A percentile compares a stretch with the other conserved stretches of the same genome.
Evolutionary conservation across 2,329 filamentous ascomycete genomes (phyloP).

Genomic region (Fusarium keratoplasticum): DNA sequence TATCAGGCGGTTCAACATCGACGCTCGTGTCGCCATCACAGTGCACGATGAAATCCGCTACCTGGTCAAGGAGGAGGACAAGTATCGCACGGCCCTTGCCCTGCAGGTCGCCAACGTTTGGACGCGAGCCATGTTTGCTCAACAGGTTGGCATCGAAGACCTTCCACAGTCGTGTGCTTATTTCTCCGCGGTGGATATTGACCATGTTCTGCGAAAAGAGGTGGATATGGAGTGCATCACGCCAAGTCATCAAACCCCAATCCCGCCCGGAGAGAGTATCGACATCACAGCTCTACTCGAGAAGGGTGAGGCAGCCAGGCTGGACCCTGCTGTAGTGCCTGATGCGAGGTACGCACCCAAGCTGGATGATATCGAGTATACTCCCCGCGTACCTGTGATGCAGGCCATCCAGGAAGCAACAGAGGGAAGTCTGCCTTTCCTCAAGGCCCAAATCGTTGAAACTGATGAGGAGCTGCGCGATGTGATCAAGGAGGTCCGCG

Average conservation of each 20-base stretch:
- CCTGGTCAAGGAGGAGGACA: constrained; percentile 85
- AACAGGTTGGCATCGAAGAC: constrained; percentile 96
- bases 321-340: constrained; percentile 75
- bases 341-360: constrained; percentile 63
- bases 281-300: constrained; percentile 84
- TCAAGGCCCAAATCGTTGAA: constrained; percentile 85
- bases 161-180: constrained; percentile 94
- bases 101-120: constrained; percentile 94
- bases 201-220: constrained; percentile 95
- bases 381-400: constrained; percentile 83
- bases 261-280: constrained; percentile 86
- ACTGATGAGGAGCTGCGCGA: constrained; percentile 79
- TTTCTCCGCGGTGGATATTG: constrained; percentile 95
- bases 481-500: constrained; percentile 73
- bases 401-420: constrained; percentile 68
- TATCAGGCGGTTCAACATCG: constrained; percentile 83
- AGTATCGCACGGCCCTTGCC: constrained; percentile 90
- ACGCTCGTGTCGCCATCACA: constrained; percentile 88
- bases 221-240: constrained; percentile 98
- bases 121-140: constrained; percentile 97
- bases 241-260: constrained; percentile 82
- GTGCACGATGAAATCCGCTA: constrained; percentile 99
- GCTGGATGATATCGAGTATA: constrained; percentile 74
- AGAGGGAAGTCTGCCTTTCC: constrained; percentile 67
- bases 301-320: constrained; percentile 74